Base-by-base conservation (phyloP, 371 early-diverging fungal genomes). In the Apophysomyces sp. region DNA sequence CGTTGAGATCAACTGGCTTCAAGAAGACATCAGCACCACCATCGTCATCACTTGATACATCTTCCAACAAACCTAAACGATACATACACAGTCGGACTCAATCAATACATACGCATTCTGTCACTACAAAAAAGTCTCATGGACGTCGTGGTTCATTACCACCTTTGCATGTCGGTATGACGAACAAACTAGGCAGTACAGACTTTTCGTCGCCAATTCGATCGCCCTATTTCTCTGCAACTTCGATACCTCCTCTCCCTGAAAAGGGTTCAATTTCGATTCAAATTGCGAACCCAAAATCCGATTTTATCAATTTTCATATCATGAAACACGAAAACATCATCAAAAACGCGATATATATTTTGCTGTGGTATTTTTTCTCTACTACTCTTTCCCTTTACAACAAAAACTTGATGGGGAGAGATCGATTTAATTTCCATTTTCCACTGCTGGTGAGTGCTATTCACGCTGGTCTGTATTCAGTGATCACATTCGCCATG, bases 361-460 rank as follows among this genome's bases (percentile, higher is more conserved):
- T 87, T 51, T 57, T 69, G 1, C 57, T 73, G 9, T 84, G 87
- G 87, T 87, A 87, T 62, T 74, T 81, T 29, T 89, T 91, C 55
- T 94, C 95, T 3, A 88, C 91, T 0, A 66, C 81, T 3, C 79
- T 96, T 27, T 88, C 89, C 1, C 78, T 94, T 8, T 95, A 93
- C 85, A 96, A 96, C 83, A 94, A 92, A 72, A 76, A 80, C n/a
- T 55, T 85, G 44, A 78, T 86, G 84, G 89, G 92, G 31, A 81
- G 82, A 60, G 84, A 88, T 40, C 84, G 88, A 55, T 83, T 86
- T 62, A 86, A 93, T 73, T 89, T 96, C 74, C 74, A 80, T 51
- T 86, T 89, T 59, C 95, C 95, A 11, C 70, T 95, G 21, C 85
- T 94, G 62, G 87, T 91, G 52, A 89, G 91, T 34, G 81, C 86